These are phyloP conservation scores for Kregervanrija delftensis DNA, from an alignment of 805 yeast species.

Conservation along the genomic window DNA sequence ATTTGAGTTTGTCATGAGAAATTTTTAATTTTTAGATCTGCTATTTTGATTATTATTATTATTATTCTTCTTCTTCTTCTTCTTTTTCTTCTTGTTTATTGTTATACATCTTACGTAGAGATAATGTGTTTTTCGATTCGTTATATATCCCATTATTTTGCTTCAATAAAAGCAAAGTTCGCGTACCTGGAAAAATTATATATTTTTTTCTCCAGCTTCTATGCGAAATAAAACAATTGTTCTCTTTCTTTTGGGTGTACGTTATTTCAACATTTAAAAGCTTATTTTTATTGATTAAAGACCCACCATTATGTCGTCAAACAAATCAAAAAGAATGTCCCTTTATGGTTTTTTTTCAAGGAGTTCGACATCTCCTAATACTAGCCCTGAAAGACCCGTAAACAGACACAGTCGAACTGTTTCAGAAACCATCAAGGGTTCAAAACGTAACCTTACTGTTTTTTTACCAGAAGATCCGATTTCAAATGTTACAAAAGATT, in stretches of 20 bases:
- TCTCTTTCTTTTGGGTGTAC: too few relatives aligned
- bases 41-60: too few relatives aligned
- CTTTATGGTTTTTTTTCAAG: conserved; percentile 9
- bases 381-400: neutral
- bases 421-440: conserved; percentile 1
- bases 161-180: neutral
- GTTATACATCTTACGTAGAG: neutral
- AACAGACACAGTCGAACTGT: neutral
- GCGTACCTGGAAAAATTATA: too few relatives aligned
- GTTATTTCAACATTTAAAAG: too few relatives aligned
- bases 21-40: conserved; percentile 10
- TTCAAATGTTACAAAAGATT: too few relatives aligned
- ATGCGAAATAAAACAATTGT: too few relatives aligned
- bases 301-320: neutral
- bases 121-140: neutral
- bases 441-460: neutral
- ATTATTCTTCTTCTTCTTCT: neutral
- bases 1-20: conserved; percentile 76
- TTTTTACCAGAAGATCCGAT: too few relatives aligned
- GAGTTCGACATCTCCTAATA: neutral
- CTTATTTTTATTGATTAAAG: too few relatives aligned
- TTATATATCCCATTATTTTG: neutral
- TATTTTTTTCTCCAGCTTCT: too few relatives aligned
- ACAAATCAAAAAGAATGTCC: conserved; percentile 8
- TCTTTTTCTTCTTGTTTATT: neutral